Base-by-base conservation (phyloP, 192 early-diverging fungal genomes). In the Phycomyces nitens region DNA sequence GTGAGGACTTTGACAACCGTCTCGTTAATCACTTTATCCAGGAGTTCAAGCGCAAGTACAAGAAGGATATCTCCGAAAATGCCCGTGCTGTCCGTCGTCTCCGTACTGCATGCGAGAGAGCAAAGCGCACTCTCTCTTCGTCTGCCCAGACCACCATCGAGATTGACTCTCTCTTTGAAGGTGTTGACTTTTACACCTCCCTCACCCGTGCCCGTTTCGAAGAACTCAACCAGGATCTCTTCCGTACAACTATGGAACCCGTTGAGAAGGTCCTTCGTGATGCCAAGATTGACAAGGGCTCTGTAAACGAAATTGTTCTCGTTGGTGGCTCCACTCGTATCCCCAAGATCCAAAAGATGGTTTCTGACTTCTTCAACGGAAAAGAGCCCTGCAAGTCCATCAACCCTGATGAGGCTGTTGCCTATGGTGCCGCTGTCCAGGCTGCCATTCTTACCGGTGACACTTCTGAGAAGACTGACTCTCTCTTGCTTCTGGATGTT, bases 1-100 rank as follows among this genome's bases (percentile, higher is more conserved):
- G 96, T 77, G 94, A 96, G 84, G 94, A 98, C 85, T 98, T 98
- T 82, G 96, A 98, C 85, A 97, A 98, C 92, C 89, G 92, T 75
- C 82, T 98, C 58, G 92, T 98, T 72, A 88, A 91, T 76, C 92
- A 94, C 92, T 98, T 97, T 64, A 77, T 80, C 64, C 84, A 92
- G 72, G 90, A 96, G 84, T 96, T 96, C 88, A 98, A 98, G 89
- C 92, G 93, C 85, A 96, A 96, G 89, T 85, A 85, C 89, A 94
- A 95, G 90, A 95, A 86, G 89, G 94, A 98, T 84, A 81, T 97
- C 43, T 79, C 89, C 55, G 56, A 70, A 73, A 96, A 98, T 81
- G 84, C 92, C 60, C 92, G 94, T 82, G 87, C 96, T 56, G 80
- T 98, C 68, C 92, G 94, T 80, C 94, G 94, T 88, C 92, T 98